Base-by-base conservation (phyloP, 306 rosid genomes). In the Mimosa bimucronata region DNA sequence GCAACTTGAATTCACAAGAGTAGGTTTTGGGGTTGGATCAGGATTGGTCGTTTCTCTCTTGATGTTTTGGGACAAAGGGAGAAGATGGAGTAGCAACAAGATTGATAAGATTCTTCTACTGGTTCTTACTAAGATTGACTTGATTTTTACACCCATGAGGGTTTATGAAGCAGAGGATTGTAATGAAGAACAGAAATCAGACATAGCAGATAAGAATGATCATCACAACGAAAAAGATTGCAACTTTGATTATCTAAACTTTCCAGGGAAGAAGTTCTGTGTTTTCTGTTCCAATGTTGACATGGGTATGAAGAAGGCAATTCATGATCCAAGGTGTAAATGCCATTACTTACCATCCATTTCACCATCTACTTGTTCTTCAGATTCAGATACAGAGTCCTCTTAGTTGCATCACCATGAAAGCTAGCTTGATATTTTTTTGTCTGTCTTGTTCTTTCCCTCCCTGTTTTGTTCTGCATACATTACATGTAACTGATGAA, bases 11-110 rank as follows among this genome's bases (percentile, higher is more conserved):
- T 79, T 83, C 30, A 73, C 78, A 42, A 97, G 94, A 79, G 71
- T 86, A 58, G 98, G 98, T 12, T 88, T 85, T 60, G 97, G 98
- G 48, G 82, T 86, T 18, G 98, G 97, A 67, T 67, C 87, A 91
- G 73, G 73, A 68, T 38, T 41, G 52, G 70, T 87, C n/a, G 85
- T 90, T 68, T 84, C 89, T 9, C 82, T 86, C 19, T 77, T 84
- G 18, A 42, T 76, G 71, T 65, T 88, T 44, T 87, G 89, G 93
- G 85, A 87, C 28, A 81, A 77, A 19, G 91, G 90, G 16, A 90
- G 80, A 75, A 86, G 74, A 21, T 93, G 98, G 98, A 75, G 80
- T 6, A 88, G 86, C 21, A 55, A 71, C 9, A 77, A 15, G 19
- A 81, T 85, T 21, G 92, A 91, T 15, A 86, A 69, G 73, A 70